A percentile compares a stretch with the other conserved stretches of the same genome.
Evolutionary conservation across 1,284 basidiomycete species (phyloP).

Genomic region (Meripilus lineatus): DNA sequence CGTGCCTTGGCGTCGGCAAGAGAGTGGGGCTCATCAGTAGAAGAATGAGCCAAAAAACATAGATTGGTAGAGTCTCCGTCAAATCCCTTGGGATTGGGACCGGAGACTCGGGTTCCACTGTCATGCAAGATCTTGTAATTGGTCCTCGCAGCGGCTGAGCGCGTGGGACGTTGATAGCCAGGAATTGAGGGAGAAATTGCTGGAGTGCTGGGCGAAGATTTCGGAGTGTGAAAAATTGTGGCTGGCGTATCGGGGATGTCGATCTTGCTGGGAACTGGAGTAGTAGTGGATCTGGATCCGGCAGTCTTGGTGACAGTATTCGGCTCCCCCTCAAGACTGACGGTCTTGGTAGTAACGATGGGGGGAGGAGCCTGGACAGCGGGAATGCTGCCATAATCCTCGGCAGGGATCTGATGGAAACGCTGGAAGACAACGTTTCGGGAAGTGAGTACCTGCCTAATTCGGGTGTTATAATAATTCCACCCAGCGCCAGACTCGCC

Average conservation of each 20-base stretch:
- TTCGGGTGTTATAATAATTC: slow-evolving; percentile 16
- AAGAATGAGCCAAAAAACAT: not conserved
- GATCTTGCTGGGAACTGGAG: not conserved
- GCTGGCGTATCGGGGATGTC: not conserved
- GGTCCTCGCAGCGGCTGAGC: no score
- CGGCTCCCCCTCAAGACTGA: slow-evolving; percentile 4
- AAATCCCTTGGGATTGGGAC: no score
- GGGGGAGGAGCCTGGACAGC: not conserved
- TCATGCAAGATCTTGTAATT: not conserved
- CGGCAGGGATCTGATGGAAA: not conserved
- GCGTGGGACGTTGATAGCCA: no score
- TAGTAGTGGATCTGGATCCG: not conserved
- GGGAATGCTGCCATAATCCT: no score
- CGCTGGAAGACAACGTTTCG: slow-evolving; percentile 23
- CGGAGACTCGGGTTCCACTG: no score
- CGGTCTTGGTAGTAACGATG: not conserved
- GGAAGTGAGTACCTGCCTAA: slow-evolving; percentile 14
- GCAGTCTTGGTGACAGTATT: not conserved
- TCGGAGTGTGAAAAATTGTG: not conserved
- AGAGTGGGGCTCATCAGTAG: slow-evolving; percentile 13
- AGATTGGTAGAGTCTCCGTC: no score
- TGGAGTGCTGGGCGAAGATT: not conserved
- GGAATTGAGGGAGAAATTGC: no score
- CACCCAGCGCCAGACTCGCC: slow-evolving; percentile 14
- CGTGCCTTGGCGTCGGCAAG: slow-evolving; percentile 22